These are phyloP conservation scores for Calocybe cyanea DNA, from an alignment of 768 basidiomycete species.

Conservation along the genomic window DNA sequence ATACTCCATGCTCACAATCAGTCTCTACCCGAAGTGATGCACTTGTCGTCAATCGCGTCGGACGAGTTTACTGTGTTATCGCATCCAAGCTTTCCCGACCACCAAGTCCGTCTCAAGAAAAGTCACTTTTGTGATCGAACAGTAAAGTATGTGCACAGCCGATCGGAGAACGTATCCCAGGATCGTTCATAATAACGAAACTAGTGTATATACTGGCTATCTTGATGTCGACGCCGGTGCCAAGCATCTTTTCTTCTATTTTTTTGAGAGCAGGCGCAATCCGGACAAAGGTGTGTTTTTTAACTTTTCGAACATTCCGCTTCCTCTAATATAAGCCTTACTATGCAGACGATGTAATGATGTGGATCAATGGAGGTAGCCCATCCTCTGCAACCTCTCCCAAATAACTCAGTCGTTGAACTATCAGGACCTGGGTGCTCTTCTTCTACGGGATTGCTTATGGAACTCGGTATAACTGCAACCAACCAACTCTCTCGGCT, in stretches of 20 bases:
- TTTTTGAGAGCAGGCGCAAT: conserved; percentile 64
- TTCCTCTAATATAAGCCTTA: too few relatives aligned
- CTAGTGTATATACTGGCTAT: conserved; percentile 36
- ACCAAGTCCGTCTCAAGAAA: conserved; percentile 58
- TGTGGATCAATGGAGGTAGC: conserved; percentile 66
- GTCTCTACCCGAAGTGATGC: conserved; percentile 11
- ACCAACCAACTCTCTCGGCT: neutral
- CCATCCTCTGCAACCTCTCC: neutral
- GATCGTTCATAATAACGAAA: too few relatives aligned
- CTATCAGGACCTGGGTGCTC: conserved; percentile 51
- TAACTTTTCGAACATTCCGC: conserved; percentile 4
- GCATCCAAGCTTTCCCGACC: conserved; percentile 49
- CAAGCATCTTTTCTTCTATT: conserved; percentile 69
- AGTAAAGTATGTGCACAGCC: conserved; percentile 56
- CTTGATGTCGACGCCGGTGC: conserved; percentile 46
- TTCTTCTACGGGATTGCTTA: conserved; percentile 57
- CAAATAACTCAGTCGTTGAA: neutral
- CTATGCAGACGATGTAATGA: conserved; percentile 57
- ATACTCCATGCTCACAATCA: neutral
- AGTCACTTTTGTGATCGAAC: conserved; percentile 61
- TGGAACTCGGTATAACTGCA: conserved; percentile 61
- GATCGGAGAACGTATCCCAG: too few relatives aligned
- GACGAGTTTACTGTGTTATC: conserved; percentile 35
- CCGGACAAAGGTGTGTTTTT: conserved; percentile 44
- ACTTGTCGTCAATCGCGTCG: conserved; percentile 25